Percentiles rank a stretch among this genome's conserved stretches.
Evolutionary conservation across 2,329 filamentous ascomycete species (phyloP).

Genomic region (Diaporthe australafricana): DNA sequence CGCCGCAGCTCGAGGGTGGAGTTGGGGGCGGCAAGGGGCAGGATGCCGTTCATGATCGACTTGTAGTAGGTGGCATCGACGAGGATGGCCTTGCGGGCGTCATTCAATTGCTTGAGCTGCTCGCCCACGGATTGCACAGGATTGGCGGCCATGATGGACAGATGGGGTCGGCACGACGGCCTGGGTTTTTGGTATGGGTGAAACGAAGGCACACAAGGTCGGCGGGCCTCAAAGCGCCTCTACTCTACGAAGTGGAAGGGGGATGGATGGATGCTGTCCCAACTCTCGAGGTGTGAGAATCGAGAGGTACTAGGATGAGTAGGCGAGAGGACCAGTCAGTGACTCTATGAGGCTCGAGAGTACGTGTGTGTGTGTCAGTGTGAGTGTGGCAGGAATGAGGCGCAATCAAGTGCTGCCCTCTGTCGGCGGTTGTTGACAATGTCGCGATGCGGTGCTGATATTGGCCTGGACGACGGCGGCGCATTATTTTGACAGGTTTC

Average conservation of each 20-base stretch:
- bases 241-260: slow-evolving; percentile 34
- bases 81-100: slow-evolving; percentile 89
- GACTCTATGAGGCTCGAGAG: not conserved
- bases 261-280: not conserved
- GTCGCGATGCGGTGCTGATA: slow-evolving; percentile 30
- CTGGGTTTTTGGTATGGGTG: not conserved
- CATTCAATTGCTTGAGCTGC: slow-evolving; percentile 88
- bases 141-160: slow-evolving; percentile 62
- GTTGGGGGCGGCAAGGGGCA: slow-evolving; percentile 87
- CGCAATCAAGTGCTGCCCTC: not conserved
- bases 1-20: slow-evolving; percentile 84
- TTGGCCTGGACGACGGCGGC: slow-evolving; percentile 17
- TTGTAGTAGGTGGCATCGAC: slow-evolving; percentile 89
- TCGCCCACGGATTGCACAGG: slow-evolving; percentile 70
- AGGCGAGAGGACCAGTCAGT: slow-evolving; percentile 12
- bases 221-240: slow-evolving; percentile 30
- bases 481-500: slow-evolving; percentile 27
- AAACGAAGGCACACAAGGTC: slow-evolving; percentile 28
- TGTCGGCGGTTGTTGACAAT: not conserved
- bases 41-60: slow-evolving; percentile 89
- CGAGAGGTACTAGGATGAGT: not conserved
- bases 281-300: not conserved
- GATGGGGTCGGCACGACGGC: slow-evolving; percentile 6
- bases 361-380: not conserved
- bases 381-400: not conserved